Evolutionary conservation across 345 rosid species (phyloP), one percentile per base, ranked within the genome.

Genomic region (Bruguiera sexangula): DNA sequence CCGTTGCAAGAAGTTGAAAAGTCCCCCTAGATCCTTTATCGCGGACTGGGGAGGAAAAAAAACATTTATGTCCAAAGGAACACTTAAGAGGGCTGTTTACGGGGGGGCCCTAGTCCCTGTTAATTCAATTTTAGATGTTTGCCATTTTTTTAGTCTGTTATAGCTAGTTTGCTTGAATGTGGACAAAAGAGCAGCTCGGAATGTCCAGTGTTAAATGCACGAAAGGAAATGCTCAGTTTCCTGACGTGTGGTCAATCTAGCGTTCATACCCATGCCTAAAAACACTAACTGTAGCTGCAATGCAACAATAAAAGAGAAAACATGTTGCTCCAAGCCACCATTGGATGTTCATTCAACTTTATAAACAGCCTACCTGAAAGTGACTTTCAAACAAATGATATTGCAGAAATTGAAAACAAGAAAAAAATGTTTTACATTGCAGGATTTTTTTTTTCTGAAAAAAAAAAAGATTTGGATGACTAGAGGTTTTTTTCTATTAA

Each of bases 1-100:
- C 74, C 69, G 26, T 24, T 69, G 43, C 60, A 46, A 1, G 57
- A 54, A 26, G 10, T 69, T 6, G 32, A 69, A 20, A 8, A 32
- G 11, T 24, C 11, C n/a, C n/a, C 9, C 57, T 16, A 54, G 24
- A 63, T 43, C 65, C 13, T 69, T 63, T 31, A 48, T 64, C 31
- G n/a, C n/a, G 20, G 27, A 69, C 13, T 75, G 73, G 78, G 74
- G 64, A 39, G 73, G 37, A 52, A 62, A 63, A 62, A 63, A 62
- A 54, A 51, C 63, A 32, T 74, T 68, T 73, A 68, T 48, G 39
- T 68, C 31, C 78, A 74, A 32, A 36, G 39, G 10, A 68, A 26
- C 43, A 54, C 77, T 4, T 18, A 19, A 53, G 77, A 74, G 77
- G 77, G 62, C 18, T 15, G 70, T 32, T 52, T 62, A 0, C 4